phyloP scores from a whole-genome alignment of 2,329 filamentous ascomycete genomes.

The Phyllosticta citribraziliensis region DNA sequence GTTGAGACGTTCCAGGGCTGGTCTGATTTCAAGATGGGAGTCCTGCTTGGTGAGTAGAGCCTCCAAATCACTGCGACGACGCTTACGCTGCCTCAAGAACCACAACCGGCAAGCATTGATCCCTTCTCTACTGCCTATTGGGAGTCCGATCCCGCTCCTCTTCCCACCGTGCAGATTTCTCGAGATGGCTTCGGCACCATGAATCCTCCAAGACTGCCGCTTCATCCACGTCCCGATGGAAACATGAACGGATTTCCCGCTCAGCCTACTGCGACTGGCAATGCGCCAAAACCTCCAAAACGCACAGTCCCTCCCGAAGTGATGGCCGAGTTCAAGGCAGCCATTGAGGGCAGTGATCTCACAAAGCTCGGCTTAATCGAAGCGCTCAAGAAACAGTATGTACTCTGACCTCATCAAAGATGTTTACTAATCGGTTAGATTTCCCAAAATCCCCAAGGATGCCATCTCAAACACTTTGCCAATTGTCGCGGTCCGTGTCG shows the following conservation, averaged over 20 bases:
- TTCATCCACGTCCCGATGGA: conserved; percentile 28
- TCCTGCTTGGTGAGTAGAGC: conserved; percentile 54
- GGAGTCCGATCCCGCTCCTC: conserved; percentile 32
- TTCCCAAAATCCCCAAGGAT: conserved; percentile 59
- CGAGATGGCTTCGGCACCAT: conserved; percentile 20
- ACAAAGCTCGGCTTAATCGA: conserved; percentile 68
- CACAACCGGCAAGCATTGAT: conserved; percentile 55
- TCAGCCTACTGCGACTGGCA: conserved; percentile 14
- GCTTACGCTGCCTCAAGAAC: conserved; percentile 22
- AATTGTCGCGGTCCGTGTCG: conserved; percentile 53
- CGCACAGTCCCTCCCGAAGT: conserved; percentile 48
- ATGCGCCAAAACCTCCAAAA: conserved; percentile 30
- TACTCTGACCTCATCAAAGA: not conserved
- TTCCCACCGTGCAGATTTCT: conserved; percentile 13
- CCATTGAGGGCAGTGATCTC: conserved; percentile 59
- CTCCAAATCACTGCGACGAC: not conserved
- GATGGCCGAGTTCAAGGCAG: conserved; percentile 57
- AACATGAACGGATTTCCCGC: conserved; percentile 12
- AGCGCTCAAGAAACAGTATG: conserved; percentile 58
- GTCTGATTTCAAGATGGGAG: conserved; percentile 60
- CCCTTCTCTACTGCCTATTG: conserved; percentile 81
- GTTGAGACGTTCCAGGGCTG: conserved; percentile 32
- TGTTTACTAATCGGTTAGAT: conserved; percentile 33
- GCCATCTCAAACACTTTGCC: conserved; percentile 63
- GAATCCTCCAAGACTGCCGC: conserved; percentile 33